Evolutionary conservation across 768 basidiomycete species (phyloP).

Genomic region (Russula compacta): DNA sequence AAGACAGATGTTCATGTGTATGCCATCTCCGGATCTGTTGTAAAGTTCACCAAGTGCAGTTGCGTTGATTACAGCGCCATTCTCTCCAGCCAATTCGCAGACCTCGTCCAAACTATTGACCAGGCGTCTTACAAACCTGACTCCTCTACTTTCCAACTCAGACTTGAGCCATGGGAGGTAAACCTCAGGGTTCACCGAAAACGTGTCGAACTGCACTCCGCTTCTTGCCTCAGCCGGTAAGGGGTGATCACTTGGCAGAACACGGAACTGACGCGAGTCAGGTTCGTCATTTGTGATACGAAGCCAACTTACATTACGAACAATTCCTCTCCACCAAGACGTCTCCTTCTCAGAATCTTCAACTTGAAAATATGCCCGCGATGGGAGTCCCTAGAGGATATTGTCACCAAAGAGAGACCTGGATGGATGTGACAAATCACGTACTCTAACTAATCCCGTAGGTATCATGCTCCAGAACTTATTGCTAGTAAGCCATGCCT

Average conservation of each 20-base stretch:
- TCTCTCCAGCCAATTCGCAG: conserved; percentile 29
- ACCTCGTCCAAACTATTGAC: conserved; percentile 40
- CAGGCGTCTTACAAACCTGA: conserved; percentile 35
- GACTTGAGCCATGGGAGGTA: conserved; percentile 44
- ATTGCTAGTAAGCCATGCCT: conserved; percentile 25
- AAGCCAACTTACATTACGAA: conserved; percentile 29
- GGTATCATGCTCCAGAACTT: conserved; percentile 42
- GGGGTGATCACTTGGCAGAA: conserved; percentile 26
- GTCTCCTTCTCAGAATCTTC: conserved; percentile 17
- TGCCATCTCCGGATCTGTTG: not conserved
- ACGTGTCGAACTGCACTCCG: conserved; percentile 39
- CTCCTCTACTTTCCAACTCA: conserved; percentile 32
- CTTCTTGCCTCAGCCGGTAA: conserved; percentile 28
- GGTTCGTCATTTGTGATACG: not conserved
- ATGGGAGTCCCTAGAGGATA: conserved; percentile 30
- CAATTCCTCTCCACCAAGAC: conserved; percentile 34
- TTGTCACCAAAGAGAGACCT: not conserved
- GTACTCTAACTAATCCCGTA: conserved; percentile 33
- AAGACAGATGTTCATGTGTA: not conserved
- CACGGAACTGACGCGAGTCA: conserved; percentile 6
- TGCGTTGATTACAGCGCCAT: conserved; percentile 46
- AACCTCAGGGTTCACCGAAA: conserved; percentile 40
- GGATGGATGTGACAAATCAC: conserved; percentile 4
- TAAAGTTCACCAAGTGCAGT: conserved; percentile 38
- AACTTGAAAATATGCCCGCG: conserved; percentile 26